Evolutionary conservation across 352 stramenopile genomes (phyloP), one percentile per base, ranked within the genome.

Genomic region (Thalassiosira sp.): DNA sequence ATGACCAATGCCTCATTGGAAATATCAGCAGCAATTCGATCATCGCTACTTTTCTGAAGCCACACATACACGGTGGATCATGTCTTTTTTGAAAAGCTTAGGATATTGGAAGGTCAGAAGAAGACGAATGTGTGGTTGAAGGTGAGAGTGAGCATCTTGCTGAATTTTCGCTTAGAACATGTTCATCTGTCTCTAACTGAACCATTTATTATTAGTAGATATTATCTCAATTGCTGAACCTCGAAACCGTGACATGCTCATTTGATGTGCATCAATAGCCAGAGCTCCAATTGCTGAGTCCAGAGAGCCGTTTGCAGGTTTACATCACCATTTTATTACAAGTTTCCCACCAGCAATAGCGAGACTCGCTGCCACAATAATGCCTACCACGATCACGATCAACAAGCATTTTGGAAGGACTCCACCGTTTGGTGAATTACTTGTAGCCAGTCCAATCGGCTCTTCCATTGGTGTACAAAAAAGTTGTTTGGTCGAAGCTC

Each of bases 21-120:
- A 43, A 70, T 37, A 57, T 81, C 43, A 76, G 81, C 33, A 43
- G 5, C 11, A 75, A 78, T 54, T 74, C 71, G n/a, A n/a, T n/a
- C n/a, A n/a, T n/a, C n/a, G n/a, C n/a, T n/a, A n/a, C n/a, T n/a
- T n/a, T n/a, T n/a, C n/a, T n/a, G n/a, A n/a, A 81, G 74, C 24
- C 31, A 74, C 3, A 70, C 70, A 0, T 85, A 81, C 58, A 66
- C 40, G n/a, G 11, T 10, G 2, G 76, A 28, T 1, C 81, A 69
- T 15, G 56, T 60, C 18, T 85, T 85, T 57, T 78, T 85, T 71
- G 76, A 85, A 31, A 85, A 81, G 48, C 24, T 78, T n/a, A 57
- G 76, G 22, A 72, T 84, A n/a, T 49, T 78, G 11, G 64, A 84
- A 46, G 70, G 66, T 16, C 43, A 76, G 46, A 22, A 22, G 7